Evolutionary conservation across 2,329 filamentous ascomycete genomes (phyloP).

Genomic region (Pezicula rhizophila): DNA sequence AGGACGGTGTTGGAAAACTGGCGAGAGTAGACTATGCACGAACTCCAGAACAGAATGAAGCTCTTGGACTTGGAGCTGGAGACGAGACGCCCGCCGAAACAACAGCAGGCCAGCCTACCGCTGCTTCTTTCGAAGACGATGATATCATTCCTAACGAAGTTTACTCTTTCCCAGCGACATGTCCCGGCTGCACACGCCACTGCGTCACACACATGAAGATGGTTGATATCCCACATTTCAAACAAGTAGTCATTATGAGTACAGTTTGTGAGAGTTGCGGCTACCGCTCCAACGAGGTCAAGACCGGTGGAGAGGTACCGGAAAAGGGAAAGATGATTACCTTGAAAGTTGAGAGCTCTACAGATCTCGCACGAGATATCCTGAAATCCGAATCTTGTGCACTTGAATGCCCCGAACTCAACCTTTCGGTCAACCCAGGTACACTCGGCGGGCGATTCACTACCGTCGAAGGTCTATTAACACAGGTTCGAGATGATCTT

Average conservation of each 20-base stretch:
- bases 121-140: constrained; percentile 43
- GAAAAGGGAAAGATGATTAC: constrained; percentile 79
- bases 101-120: constrained; percentile 35
- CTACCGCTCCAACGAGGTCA: constrained; percentile 94
- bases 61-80: constrained; percentile 68
- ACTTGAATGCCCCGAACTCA: constrained; percentile 79
- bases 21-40: constrained; percentile 77
- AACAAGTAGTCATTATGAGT: constrained; percentile 93
- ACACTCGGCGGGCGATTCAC: constrained; percentile 96
- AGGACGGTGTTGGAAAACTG: constrained; percentile 80
- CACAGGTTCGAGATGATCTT: constrained; percentile 86
- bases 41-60: constrained; percentile 78
- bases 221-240: constrained; percentile 96
- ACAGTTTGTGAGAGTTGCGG: constrained; percentile 89
- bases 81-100: constrained; percentile 45
- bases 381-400: constrained; percentile 93
- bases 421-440: constrained; percentile 82
- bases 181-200: constrained; percentile 80
- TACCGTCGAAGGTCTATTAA: constrained; percentile 88
- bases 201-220: constrained; percentile 98
- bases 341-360: constrained; percentile 59
- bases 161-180: constrained; percentile 86
- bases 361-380: constrained; percentile 85
- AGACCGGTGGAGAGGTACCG: constrained; percentile 90
- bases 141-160: constrained; percentile 92